A percentile compares a stretch with the other conserved stretches of the same genome.
Evolutionary conservation across 345 rosid species (phyloP).

Genomic region (Toxicodendron radicans): DNA sequence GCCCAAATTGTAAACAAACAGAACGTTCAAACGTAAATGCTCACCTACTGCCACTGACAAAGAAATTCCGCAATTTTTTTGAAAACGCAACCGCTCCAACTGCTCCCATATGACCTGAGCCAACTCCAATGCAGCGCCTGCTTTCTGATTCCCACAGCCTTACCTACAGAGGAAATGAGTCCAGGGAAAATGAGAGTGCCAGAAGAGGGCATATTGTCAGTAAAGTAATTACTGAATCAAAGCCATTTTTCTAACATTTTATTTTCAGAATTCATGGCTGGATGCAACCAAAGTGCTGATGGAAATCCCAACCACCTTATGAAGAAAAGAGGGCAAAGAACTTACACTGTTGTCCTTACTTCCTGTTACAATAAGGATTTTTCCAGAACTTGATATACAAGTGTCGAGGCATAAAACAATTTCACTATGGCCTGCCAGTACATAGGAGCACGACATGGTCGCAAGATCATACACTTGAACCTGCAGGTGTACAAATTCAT

Average conservation of each 20-base stretch:
- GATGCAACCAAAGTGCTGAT: background rate
- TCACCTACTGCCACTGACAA: conserved; percentile 95
- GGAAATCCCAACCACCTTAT: conserved; percentile 4
- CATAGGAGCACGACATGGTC: conserved; percentile 93
- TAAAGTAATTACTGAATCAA: background rate
- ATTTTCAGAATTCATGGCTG: background rate
- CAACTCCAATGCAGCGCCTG: conserved; percentile 79
- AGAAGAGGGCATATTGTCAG: background rate
- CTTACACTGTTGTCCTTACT: conserved; percentile 92
- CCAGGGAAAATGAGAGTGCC: conserved; percentile 8
- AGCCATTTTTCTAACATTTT: background rate
- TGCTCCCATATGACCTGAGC: conserved; percentile 86
- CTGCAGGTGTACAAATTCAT: conserved; percentile 41
- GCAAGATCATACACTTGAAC: conserved; percentile 85
- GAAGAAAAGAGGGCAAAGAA: conserved; percentile 21
- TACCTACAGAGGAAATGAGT: conserved; percentile 47
- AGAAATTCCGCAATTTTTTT: conserved; percentile 59
- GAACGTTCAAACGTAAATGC: conserved; percentile 19
- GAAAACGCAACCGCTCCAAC: conserved; percentile 92
- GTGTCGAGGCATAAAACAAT: conserved; percentile 83
- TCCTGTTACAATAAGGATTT: conserved; percentile 69
- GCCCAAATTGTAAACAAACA: background rate
- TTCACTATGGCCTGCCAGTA: conserved; percentile 81
- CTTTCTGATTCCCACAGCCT: conserved; percentile 81
- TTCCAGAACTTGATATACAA: conserved; percentile 62